phyloP scores from a whole-genome alignment of 176 grass and related monocot genomes.

The Zea luxurians region DNA sequence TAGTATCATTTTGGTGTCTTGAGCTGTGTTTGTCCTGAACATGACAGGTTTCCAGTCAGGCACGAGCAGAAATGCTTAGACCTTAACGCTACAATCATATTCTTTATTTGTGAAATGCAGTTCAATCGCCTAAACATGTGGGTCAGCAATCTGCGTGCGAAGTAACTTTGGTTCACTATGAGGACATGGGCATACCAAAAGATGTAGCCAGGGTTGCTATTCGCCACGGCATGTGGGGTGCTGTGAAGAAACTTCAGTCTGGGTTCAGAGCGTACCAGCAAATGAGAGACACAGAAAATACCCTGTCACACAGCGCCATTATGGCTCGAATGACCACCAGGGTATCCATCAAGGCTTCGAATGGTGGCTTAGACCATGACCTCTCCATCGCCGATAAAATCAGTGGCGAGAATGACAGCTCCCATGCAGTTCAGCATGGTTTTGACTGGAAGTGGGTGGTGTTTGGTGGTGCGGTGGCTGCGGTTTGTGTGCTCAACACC shows the following conservation, averaged over 20 bases:
- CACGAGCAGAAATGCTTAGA: slow-evolving; percentile 1
- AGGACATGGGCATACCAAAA: slow-evolving; percentile 98
- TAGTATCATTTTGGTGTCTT: not conserved
- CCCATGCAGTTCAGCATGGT: slow-evolving; percentile 42
- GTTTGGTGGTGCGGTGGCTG: slow-evolving; percentile 71
- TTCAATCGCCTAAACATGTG: slow-evolving; percentile 74
- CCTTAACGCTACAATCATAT: slow-evolving; percentile 9
- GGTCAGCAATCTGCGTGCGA: slow-evolving; percentile 83
- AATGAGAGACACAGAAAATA: slow-evolving; percentile 46
- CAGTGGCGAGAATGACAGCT: slow-evolving; percentile 21
- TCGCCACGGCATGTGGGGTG: slow-evolving; percentile 96
- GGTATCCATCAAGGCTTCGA: slow-evolving; percentile 37
- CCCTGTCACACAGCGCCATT: slow-evolving; percentile 54
- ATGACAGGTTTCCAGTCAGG: slow-evolving; percentile 20
- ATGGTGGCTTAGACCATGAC: slow-evolving; percentile 26
- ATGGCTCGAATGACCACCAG: slow-evolving; percentile 70
- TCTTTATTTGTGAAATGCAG: slow-evolving; percentile 45
- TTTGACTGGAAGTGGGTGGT: slow-evolving; percentile 92
- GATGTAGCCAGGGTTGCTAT: slow-evolving; percentile 90
- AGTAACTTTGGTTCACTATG: slow-evolving; percentile 85
- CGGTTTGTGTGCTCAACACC: slow-evolving; percentile 65
- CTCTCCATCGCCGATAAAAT: slow-evolving; percentile 16
- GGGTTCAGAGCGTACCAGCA: slow-evolving; percentile 88
- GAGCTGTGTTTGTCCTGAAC: slow-evolving; percentile 22
- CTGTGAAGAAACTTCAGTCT: slow-evolving; percentile 85